Evolutionary conservation across 2,329 filamentous ascomycete genomes (phyloP), one percentile per base, ranked within the genome.

Genomic region (Metarhizium rileyi): DNA sequence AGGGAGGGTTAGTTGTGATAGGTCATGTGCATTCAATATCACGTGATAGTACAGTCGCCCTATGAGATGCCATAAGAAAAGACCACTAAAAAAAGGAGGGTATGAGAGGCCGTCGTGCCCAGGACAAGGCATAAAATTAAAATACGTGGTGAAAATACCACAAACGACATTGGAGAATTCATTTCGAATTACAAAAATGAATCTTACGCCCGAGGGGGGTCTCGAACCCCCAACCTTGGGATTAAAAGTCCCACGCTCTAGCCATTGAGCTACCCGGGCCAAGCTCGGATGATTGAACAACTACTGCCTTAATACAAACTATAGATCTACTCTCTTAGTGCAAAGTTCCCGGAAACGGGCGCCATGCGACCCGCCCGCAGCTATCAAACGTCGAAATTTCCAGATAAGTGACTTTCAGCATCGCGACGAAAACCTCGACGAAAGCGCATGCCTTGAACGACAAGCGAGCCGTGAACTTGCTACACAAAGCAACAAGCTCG

Each of bases 171-270:
- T 5, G 10, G 12, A n/a, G n/a, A n/a, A 33, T 25, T 25, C 22
- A 9, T 16, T 9, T 42, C 9, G 1, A 0, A 23, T 14, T 10
- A 20, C 5, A 23, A 48, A 50, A 48, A 49, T 28, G 22, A 28
- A 49, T 47, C n/a, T 8, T 1, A 5, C 60, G 60, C 61, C 61
- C 61, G 59, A 63, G 58, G 60, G 57, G 60, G 60, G 61, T 49
- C 49, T 63, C 61, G 61, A 63, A 63, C 61, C 60, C 59, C 56
- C 60, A 62, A 46, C 61, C 61, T 63, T 63, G 59, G 57, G 60
- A 59, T 63, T 58, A 62, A 62, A 62, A 63, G 60, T 57, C 61
- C 58, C 59, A 63, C 59, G 60, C 61, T 63, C 60, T 63, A 53
- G 53, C 60, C 61, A 63, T 63, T 63, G 60, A 63, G 60, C 60